Evolutionary conservation across 2,329 filamentous ascomycete species (phyloP).

Genomic region (Exophiala viscosa): DNA sequence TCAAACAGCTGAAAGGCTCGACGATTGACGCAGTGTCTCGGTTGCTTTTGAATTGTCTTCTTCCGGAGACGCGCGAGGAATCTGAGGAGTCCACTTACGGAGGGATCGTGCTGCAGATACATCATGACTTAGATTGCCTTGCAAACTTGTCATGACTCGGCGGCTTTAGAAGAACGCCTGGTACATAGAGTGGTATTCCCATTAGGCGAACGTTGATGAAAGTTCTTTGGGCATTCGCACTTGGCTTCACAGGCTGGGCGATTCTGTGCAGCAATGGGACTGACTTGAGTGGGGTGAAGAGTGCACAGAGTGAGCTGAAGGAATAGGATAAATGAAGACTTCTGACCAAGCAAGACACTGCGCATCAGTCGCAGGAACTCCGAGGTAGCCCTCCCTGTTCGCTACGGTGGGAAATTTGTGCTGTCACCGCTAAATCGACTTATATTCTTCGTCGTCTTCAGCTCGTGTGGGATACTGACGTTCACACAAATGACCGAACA

Average conservation of each 20-base stretch:
- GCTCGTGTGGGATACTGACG: constrained; percentile 6
- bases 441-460: background rate
- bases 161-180: background rate
- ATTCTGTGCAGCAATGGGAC: too few relatives aligned
- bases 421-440: background rate
- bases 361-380: background rate
- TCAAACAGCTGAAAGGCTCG: constrained; percentile 9
- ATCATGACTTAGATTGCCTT: constrained; percentile 9
- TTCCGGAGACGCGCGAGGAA: constrained; percentile 1
- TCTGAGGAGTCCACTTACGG: constrained; percentile 4
- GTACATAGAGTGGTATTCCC: background rate
- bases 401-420: too few relatives aligned
- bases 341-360: background rate
- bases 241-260: too few relatives aligned
- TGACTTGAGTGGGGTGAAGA: too few relatives aligned
- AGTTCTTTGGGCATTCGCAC: too few relatives aligned
- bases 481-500: constrained; percentile 1
- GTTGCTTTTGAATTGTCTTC: constrained; percentile 7
- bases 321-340: background rate
- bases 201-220: too few relatives aligned
- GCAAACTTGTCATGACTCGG: background rate
- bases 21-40: constrained; percentile 12
- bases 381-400: background rate
- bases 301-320: background rate
- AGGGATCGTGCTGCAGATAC: constrained; percentile 7